Evolutionary conservation across 148 eudicot genomes (phyloP), one percentile per base, ranked within the genome.

Genomic region (Camellia granthamiana): DNA sequence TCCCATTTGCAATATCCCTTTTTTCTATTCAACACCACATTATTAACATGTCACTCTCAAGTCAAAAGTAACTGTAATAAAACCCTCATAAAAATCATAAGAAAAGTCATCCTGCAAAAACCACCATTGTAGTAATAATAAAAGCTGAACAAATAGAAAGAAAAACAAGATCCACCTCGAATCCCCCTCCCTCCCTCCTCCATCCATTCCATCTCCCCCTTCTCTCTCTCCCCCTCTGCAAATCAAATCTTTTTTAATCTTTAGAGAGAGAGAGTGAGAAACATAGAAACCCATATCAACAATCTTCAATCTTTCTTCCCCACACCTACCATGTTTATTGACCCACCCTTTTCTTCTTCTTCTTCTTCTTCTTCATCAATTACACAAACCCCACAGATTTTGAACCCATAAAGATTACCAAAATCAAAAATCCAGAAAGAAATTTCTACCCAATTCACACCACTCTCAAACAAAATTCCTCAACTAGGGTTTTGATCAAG

Each of bases 111-210:
- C 79, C 15, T 42, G 19, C 51, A 82, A 84, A 84, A 85, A 85
- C 84, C 75, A 59, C 70, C 70, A 62, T 69, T 87, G 63, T 79
- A 60, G 18, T 87, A 82, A 86, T 87, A 87, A 85, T 84, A 83
- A 84, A 84, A 56, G n/a, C 55, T 43, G 76, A 82, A 83, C 85
- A 69, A 46, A 69, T 46, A 19, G 15, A 80, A 76, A 79, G 80
- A 70, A 82, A 79, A 80, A 87, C 92, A 89, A 90, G 89, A 94
- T 94, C 98, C 97, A 92, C 98, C 97, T 94, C 97, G 98, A 94
- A 87, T 90, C 83, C 87, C 86, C 85, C 90, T 84, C 38, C 38
- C 38, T 30, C 52, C 88, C 90, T 58, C 67, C 72, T 15, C 68
- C 81, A 8, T 65, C 72, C 10, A 49, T 52, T 30, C 55, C 63